Evolutionary conservation across 192 early-diverging fungal species (phyloP), one percentile per base, ranked within the genome.

Genomic region (Podila epicladia): DNA sequence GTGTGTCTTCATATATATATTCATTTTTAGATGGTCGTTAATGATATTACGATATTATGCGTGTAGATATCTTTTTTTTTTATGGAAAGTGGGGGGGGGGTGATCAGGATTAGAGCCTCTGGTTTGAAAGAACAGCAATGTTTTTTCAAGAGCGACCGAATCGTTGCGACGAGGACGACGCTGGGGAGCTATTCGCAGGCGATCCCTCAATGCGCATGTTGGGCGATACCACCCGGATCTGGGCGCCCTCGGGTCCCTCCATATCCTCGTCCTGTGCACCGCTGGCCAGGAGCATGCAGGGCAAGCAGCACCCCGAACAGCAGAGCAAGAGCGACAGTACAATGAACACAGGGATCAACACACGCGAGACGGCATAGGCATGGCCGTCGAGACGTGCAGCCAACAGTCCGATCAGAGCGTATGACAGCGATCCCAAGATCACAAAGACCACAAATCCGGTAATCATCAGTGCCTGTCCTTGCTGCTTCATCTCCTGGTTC

Each of bases 281-380:
- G n/a, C 82, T 85, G 22, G 83, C 67, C 57, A 85, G 64, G 24
- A 90, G 65, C 57, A 86, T 67, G 77, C 88, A 89, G 53, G 88
- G 87, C 37, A 89, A 57, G 72, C 90, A 91, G 33, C 88, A 89
- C 32, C 90, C 89, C 2, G 79, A 74, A 58, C 90, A 91, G 64
- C 90, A 91, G 17, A 88, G 50, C 5, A 90, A 38, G 45, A 90
- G 65, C 5, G 89, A 85, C 33, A 90, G 73, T 12, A 86, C 88
- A 69, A 92, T 82, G 73, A 94, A 94, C 19, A 92, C 77, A 9
- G 93, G 93, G 26, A 93, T 84, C 59, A 94, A 73, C 0, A 93
- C 89, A 64, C 85, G 64, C 0, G 89, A 87, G 82, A 93, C 31
- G 5, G 71, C 53, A 35, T 65, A 80, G 4, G 24, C 48, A 69